Evolutionary conservation across 257 asterid genomes (phyloP), one percentile per base, ranked within the genome.

Genomic region (Lantana camara): DNA sequence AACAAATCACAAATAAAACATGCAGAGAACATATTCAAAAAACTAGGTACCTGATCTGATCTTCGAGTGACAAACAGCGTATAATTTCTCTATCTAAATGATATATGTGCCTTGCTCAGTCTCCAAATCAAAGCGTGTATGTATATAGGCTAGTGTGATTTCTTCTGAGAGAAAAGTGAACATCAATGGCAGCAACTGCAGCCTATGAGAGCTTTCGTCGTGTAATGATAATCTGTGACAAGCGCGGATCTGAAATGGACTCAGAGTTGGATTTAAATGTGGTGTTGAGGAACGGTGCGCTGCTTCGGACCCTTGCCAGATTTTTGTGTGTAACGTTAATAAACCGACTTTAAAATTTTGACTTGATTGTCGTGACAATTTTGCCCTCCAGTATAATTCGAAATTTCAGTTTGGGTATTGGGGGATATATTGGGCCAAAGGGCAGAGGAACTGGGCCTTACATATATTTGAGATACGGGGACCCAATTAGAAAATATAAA

Each of bases 171-270:
- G 57, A 38, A 27, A 44, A 4, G 58, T 24, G 41, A 24, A 29
- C 24, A 3, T 34, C 13, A 37, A 5, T 35, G 48, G 32, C 21
- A 3, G 21, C 16, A 2, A 27, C 23, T 37, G 15, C 42, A 53
- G 37, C 32, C 5, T 5, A 48, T 41, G 71, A 27, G 23, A 42
- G 72, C 16, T 41, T 27, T 35, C 9, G 44, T 9, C 37, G 62
- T 48, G 66, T 60, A 66, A 34, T 24, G 60, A 35, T 44, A 24
- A 20, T 66, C 15, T 16, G 53, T 2, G 41, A n/a, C n/a, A n/a
- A n/a, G 13, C 9, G 16, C 80, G 79, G 79, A 73, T 78, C 71
- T 70, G 59, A 74, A 63, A 74, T 55, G 59, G 22, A 44, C 49
- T 66, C 47, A 12, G 34, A 71, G 35, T 41, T 71, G 29, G 22